Conservation (phyloP, 75 land plant species). For the Cunninghamia lanceolata region DNA sequence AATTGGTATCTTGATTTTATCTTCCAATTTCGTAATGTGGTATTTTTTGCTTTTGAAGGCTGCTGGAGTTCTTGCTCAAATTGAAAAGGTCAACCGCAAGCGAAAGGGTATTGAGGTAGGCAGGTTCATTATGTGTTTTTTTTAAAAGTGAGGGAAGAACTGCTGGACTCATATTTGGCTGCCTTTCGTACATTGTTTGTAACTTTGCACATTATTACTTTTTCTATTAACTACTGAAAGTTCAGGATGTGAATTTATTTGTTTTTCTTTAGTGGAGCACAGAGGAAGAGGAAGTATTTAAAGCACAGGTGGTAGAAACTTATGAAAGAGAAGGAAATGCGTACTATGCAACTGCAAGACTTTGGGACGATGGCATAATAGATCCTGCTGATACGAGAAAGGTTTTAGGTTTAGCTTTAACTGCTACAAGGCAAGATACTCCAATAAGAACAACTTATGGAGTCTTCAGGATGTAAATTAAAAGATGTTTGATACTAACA, state of each 20-base stretch:
- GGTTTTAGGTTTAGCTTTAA: constrained; percentile 73
- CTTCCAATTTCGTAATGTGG: background rate
- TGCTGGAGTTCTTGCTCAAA: constrained; percentile 91
- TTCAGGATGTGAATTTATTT: background rate
- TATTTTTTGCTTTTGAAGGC: constrained; percentile 52
- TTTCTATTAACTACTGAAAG: background rate
- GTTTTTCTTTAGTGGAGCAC: constrained; percentile 64
- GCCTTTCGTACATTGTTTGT: background rate
- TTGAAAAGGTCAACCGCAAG: constrained; percentile 69
- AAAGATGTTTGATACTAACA: background rate
- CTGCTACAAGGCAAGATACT: constrained; percentile 58
- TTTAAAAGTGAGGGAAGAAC: background rate
- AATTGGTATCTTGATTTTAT: background rate
- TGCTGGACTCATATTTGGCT: background rate
- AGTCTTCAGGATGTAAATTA: constrained; percentile 85
- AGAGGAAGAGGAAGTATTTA: constrained; percentile 85
- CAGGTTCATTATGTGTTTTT: background rate
- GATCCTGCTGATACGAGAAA: constrained; percentile 95
- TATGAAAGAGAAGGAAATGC: constrained; percentile 92
- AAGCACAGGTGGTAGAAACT: constrained; percentile 64
- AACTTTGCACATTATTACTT: background rate
- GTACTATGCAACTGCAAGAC: constrained; percentile 90
- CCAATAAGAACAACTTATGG: constrained; percentile 75
- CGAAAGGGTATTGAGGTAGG: constrained; percentile 72
- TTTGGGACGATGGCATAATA: constrained; percentile 98